Percentiles rank a stretch among this genome's conserved stretches.
These are phyloP conservation scores for Paramyrothecium roridum DNA, from an alignment of 2,329 filamentous ascomycete genomes.

Conservation along the genomic window DNA sequence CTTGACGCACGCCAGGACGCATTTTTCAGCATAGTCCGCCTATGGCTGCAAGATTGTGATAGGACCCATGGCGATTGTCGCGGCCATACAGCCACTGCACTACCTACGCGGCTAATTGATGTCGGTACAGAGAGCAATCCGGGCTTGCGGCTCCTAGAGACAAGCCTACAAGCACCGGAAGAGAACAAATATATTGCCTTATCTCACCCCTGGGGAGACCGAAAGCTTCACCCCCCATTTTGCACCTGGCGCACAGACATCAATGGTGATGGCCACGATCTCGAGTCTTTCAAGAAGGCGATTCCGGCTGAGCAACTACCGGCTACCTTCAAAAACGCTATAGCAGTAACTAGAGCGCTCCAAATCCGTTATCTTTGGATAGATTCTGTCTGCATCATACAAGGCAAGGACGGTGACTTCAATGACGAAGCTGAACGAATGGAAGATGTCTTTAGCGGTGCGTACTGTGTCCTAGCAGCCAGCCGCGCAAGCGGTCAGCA, in stretches of 20 bases:
- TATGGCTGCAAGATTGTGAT: slow-evolving; percentile 11
- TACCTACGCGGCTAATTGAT: neutral
- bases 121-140: neutral
- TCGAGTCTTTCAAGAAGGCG: neutral
- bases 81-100: neutral
- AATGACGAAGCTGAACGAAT: neutral
- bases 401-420: neutral
- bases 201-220: neutral
- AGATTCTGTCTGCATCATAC: neutral
- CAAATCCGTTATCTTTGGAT: neutral
- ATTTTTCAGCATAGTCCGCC: slow-evolving; percentile 4
- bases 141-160: neutral
- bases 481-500: neutral
- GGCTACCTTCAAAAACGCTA: neutral
- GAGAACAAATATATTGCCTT: neutral
- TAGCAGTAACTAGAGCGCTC: neutral
- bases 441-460: neutral
- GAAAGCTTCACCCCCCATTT: neutral
- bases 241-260: neutral
- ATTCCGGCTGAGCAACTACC: neutral
- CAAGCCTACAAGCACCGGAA: neutral
- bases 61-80: slow-evolving; percentile 1
- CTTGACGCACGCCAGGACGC: neutral
- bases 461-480: neutral
- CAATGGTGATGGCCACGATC: neutral